Evolutionary conservation across 495 filamentous ascomycete genomes (phyloP).

Genomic region (Tuber umbilicatum): DNA sequence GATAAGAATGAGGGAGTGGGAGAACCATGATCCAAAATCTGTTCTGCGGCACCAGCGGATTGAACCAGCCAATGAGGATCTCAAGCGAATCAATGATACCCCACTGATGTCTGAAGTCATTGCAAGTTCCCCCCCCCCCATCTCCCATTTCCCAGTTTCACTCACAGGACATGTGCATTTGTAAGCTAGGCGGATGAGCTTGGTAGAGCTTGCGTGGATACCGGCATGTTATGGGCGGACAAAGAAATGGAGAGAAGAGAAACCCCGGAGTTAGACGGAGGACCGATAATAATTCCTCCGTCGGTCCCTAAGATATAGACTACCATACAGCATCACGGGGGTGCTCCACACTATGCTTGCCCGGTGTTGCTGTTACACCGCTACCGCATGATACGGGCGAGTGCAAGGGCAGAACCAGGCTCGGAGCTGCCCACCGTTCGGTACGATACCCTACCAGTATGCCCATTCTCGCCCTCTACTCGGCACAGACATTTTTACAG

Average conservation of each 20-base stretch:
- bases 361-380: neutral
- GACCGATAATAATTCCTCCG: neutral
- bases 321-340: neutral
- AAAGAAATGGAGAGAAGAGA: conserved; percentile 27
- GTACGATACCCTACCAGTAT: neutral
- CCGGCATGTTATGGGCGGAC: neutral
- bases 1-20: neutral
- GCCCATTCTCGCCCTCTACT: neutral
- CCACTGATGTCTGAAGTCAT: neutral
- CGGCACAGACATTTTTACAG: neutral
- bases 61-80: neutral
- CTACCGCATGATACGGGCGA: neutral
- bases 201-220: neutral
- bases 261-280: neutral
- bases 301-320: neutral
- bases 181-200: conserved; percentile 21
- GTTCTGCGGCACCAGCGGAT: neutral
- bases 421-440: neutral
- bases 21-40: neutral
- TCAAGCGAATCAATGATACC: neutral
- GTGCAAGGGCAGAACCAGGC: neutral
- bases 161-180: conserved; percentile 15
- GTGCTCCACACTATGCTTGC: neutral
- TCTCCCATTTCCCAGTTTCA: neutral
- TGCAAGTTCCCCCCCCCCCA: neutral